Conservation (phyloP, 2,329 filamentous ascomycete species). For the Claviceps humidiphila region DNA sequence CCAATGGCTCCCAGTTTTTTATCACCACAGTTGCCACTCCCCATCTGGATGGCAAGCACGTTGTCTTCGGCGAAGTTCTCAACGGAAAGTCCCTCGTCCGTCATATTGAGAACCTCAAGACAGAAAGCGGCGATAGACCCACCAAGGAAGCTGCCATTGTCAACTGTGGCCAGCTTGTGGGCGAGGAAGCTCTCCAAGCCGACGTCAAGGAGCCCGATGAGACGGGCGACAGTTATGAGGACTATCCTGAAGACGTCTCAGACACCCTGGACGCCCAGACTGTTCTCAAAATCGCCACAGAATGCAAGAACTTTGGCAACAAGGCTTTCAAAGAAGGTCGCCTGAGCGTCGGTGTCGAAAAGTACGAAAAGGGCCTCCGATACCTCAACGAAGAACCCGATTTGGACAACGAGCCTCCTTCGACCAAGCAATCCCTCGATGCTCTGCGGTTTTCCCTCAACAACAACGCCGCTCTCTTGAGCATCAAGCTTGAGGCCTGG, state of each 20-base stretch:
- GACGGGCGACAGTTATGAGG: conserved; percentile 85
- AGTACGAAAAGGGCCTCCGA: conserved; percentile 87
- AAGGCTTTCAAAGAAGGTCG: conserved; percentile 77
- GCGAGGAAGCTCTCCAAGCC: conserved; percentile 52
- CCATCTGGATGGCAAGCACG: conserved; percentile 91
- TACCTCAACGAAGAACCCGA: conserved; percentile 80
- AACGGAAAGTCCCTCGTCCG: conserved; percentile 84
- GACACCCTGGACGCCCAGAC: conserved; percentile 50
- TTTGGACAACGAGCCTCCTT: conserved; percentile 55
- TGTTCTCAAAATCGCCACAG: conserved; percentile 65
- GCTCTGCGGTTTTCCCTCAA: conserved; percentile 73
- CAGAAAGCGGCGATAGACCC: conserved; percentile 66
- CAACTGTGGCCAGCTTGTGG: conserved; percentile 77
- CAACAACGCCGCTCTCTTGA: conserved; percentile 76
- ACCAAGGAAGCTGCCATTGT: conserved; percentile 55
- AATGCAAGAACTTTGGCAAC: conserved; percentile 87
- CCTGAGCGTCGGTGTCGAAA: conserved; percentile 58
- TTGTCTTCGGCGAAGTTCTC: conserved; percentile 91
- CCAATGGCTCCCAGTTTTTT: conserved; percentile 98
- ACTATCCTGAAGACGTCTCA: conserved; percentile 78
- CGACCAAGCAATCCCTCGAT: conserved; percentile 53
- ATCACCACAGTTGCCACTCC: conserved; percentile 90
- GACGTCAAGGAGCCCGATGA: conserved; percentile 60
- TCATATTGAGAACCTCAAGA: conserved; percentile 74
- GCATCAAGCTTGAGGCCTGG: conserved; percentile 65